phyloP scores from a whole-genome alignment of 805 yeast genomes.

The Yarrowia sp. region DNA sequence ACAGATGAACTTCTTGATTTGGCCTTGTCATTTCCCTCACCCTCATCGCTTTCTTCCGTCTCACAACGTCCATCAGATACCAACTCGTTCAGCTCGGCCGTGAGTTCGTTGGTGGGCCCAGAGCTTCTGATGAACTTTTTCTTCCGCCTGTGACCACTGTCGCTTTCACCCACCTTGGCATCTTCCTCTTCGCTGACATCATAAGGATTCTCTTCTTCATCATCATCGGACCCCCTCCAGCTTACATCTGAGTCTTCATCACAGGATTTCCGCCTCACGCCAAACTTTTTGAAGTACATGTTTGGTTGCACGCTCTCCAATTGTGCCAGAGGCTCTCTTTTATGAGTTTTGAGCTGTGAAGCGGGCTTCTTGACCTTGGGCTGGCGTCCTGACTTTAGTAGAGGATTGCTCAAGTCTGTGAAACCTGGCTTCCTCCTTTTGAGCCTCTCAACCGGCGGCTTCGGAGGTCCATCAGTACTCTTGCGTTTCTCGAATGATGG shows the following conservation, averaged over 20 bases:
- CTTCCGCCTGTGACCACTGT: too few species aligned
- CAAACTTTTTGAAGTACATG: background rate
- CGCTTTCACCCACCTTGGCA: too few species aligned
- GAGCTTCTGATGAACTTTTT: too few species aligned
- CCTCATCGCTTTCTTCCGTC: too few species aligned
- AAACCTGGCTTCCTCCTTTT: background rate
- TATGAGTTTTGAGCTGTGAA: background rate
- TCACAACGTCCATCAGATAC: too few species aligned
- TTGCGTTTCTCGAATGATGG: slow-evolving; percentile 2
- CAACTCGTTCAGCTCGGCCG: too few species aligned
- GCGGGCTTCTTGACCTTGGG: background rate
- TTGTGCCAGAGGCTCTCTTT: background rate
- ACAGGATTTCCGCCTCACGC: background rate
- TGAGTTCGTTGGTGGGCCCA: too few species aligned
- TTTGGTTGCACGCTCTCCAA: background rate
- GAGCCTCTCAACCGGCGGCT: background rate
- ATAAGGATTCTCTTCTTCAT: background rate
- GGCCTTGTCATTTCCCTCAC: too few species aligned
- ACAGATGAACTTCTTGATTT: too few species aligned
- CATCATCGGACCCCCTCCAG: background rate
- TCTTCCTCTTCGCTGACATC: background rate
- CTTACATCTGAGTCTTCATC: background rate
- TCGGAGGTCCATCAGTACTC: too few species aligned
- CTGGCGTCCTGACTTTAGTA: too few species aligned
- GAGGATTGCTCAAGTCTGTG: too few species aligned